Evolutionary conservation across 2,329 filamentous ascomycete genomes (phyloP).

Genomic region (Aureobasidium sp.): DNA sequence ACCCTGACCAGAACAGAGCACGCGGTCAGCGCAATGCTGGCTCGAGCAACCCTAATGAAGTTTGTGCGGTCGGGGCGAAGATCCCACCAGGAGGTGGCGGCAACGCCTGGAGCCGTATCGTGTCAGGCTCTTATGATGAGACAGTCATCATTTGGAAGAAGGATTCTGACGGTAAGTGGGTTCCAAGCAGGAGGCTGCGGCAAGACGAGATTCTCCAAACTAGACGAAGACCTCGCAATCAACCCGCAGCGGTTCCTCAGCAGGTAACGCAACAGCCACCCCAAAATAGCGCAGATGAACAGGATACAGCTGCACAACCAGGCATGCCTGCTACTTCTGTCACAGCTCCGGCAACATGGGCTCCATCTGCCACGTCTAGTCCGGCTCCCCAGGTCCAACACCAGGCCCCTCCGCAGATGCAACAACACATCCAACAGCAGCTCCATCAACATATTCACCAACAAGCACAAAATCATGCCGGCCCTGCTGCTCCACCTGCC

Average conservation of each 20-base stretch:
- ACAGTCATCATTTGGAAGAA: slow-evolving; percentile 92
- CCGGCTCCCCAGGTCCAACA: background rate
- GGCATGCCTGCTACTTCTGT: background rate
- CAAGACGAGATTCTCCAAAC: slow-evolving; percentile 23
- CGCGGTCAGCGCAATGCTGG: slow-evolving; percentile 55
- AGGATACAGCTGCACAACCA: background rate
- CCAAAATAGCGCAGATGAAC: slow-evolving; percentile 3
- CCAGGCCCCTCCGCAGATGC: background rate
- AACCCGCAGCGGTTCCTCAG: slow-evolving; percentile 18
- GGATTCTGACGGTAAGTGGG: slow-evolving; percentile 74
- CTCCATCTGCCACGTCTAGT: background rate
- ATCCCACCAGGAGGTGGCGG: slow-evolving; percentile 87
- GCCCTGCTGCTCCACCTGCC: slow-evolving; percentile 10
- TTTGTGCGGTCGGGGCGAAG: slow-evolving; percentile 75
- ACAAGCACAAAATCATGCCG: slow-evolving; percentile 33
- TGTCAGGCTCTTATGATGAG: slow-evolving; percentile 94
- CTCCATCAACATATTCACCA: slow-evolving; percentile 12
- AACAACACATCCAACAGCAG: background rate
- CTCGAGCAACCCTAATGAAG: slow-evolving; percentile 66
- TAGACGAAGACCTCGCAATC: slow-evolving; percentile 4
- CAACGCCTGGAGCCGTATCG: slow-evolving; percentile 84
- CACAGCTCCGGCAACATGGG: background rate
- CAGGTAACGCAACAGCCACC: slow-evolving; percentile 10
- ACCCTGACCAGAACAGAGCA: slow-evolving; percentile 26
- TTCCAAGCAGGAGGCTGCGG: slow-evolving; percentile 56